A percentile compares a stretch with the other conserved stretches of the same genome.
Conservation (phyloP, 768 basidiomycete genomes). For the Termitomyces sp. region DNA sequence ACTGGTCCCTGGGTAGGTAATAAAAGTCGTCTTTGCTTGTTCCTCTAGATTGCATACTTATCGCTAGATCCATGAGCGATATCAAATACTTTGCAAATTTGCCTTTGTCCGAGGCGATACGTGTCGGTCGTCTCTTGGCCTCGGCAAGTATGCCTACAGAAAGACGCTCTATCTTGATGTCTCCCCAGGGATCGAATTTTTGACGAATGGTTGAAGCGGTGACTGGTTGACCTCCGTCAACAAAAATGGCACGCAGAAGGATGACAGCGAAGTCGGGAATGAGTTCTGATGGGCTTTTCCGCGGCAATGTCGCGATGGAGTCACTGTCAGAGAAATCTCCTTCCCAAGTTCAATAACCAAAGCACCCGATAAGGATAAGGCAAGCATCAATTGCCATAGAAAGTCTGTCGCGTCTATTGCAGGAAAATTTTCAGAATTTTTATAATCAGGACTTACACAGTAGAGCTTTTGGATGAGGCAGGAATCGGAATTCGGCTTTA, state of each 20-base stretch:
- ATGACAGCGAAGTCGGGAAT: too few relatives aligned
- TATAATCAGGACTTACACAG: too few relatives aligned
- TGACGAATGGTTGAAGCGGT: neutral
- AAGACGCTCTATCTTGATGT: neutral
- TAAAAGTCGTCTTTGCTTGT: neutral
- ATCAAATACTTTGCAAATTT: neutral
- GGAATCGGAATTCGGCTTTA: too few relatives aligned
- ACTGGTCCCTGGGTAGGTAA: neutral
- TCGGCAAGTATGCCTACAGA: neutral
- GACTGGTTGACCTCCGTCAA: neutral
- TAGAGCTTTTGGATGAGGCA: too few relatives aligned
- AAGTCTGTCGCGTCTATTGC: too few relatives aligned
- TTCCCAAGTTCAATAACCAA: neutral
- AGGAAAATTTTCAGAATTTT: too few relatives aligned
- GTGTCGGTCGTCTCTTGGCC: neutral
- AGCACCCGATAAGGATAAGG: too few relatives aligned
- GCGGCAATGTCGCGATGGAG: neutral
- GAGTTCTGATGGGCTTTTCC: too few relatives aligned
- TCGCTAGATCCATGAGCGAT: neutral
- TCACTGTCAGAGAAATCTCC: neutral
- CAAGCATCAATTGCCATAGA: too few relatives aligned
- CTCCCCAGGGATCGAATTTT: neutral
- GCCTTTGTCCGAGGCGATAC: neutral
- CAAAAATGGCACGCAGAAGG: neutral
- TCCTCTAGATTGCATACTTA: neutral